Base-by-base conservation (phyloP, 2,329 filamentous ascomycete species). In the Didymella keratinophila region DNA sequence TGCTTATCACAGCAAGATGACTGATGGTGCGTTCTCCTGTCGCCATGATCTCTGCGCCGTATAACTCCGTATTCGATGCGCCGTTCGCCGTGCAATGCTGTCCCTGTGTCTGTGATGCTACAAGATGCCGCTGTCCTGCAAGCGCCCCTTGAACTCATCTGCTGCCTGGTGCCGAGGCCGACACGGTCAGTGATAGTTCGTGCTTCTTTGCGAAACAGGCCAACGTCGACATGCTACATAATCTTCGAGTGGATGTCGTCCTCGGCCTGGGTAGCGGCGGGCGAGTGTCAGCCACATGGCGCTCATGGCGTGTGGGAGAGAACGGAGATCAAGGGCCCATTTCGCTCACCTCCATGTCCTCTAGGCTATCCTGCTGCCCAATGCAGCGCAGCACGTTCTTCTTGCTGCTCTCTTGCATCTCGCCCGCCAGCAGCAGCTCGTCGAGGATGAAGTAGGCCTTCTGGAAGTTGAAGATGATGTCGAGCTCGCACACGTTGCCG, bases 391-490 rank as follows among this genome's bases (percentile, higher is more conserved):
- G 81, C 39, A 99, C 93, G 74, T 98, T 98, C 87, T 99, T 99
- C 83, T 98, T 99, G 79, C 94, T 98, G 79, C 93, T 98, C 81
- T 99, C 95, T 79, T 99, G 95, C 81, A 99, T 88, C 79, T 99
- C 95, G 60, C 95, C 95, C 6, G 95, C 95, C 68, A 99, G 84
- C 66, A 99, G 84, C 62, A 99, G 86, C 81, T 99, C 95, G 77
- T 99, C 95, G 45, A 99, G 87, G 69, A 99, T 99, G 80, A 98
- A 99, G 80, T 99, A 99, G 60, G 95, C 95, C 80, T 99, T 99
- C 71, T 97, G 96, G 79, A 99, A 99, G 78, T 97, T 98, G 86
- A 99, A 99, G 78, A 99, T 99, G 80, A 98, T 97, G 78, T 98
- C 93, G 65, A 99, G 87, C 82, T 99, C 95, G 88, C 95, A 99